Percentiles rank a stretch among this genome's conserved stretches.
phyloP scores from a whole-genome alignment of 495 filamentous ascomycete genomes.

The Aspergillus heteromorphus region DNA sequence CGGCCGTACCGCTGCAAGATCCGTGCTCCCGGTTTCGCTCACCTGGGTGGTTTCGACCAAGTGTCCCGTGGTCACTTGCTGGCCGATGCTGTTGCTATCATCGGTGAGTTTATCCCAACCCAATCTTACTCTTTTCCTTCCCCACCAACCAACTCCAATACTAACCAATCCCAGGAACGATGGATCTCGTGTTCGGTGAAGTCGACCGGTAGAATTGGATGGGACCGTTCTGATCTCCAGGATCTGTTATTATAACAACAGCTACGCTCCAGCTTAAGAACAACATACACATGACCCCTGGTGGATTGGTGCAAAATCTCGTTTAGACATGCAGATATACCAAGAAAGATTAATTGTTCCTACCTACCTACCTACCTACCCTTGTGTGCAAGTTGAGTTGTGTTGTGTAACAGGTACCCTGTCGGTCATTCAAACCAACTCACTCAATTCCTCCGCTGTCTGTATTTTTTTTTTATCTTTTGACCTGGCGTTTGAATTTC shows the following conservation, averaged over 20 bases:
- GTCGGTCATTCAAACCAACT: neutral
- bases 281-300: slow-evolving; percentile 19
- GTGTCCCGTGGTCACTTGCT: slow-evolving; percentile 85
- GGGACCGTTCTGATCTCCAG: slow-evolving; percentile 1
- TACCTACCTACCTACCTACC: no score
- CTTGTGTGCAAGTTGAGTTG: neutral
- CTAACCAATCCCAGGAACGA: slow-evolving; percentile 48
- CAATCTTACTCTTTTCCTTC: no score
- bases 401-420: neutral
- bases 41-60: slow-evolving; percentile 92
- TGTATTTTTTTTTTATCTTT: slow-evolving; percentile 9
- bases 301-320: neutral
- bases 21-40: slow-evolving; percentile 92
- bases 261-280: neutral
- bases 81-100: slow-evolving; percentile 95
- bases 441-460: slow-evolving; percentile 10
- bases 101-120: slow-evolving; percentile 47
- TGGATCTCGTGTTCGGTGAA: slow-evolving; percentile 81
- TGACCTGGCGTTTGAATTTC: slow-evolving; percentile 17
- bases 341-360: slow-evolving; percentile 6
- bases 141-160: neutral
- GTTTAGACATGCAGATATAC: neutral
- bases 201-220: slow-evolving; percentile 53
- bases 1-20: slow-evolving; percentile 97
- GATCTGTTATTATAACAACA: slow-evolving; percentile 12